A percentile compares a stretch with the other conserved stretches of the same genome.
phyloP scores from a whole-genome alignment of 2,329 filamentous ascomycete species.

The Venturia nashicola region DNA sequence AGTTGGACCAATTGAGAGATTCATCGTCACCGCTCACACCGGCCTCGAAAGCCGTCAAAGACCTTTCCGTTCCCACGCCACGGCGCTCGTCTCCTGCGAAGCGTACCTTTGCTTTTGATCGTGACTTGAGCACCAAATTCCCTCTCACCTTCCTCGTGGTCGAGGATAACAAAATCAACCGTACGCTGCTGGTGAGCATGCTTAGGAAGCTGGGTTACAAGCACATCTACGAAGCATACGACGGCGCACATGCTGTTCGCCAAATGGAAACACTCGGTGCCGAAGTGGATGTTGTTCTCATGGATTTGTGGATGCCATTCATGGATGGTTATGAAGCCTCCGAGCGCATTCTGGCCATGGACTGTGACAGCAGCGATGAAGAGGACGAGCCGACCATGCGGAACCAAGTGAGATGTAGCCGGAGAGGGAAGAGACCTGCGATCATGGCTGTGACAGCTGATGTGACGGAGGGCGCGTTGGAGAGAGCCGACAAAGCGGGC shows the following conservation, averaged over 20 bases:
- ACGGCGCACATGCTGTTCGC: constrained; percentile 55
- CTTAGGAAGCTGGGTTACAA: constrained; percentile 54
- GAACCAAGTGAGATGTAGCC: neutral
- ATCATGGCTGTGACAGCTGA: constrained; percentile 56
- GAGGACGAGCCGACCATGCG: constrained; percentile 15
- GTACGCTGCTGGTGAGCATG: constrained; percentile 54
- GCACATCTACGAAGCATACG: constrained; percentile 51
- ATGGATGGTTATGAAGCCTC: constrained; percentile 63
- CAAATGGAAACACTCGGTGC: constrained; percentile 37
- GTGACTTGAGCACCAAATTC: constrained; percentile 43
- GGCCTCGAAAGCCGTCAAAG: neutral
- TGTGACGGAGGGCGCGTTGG: constrained; percentile 50
- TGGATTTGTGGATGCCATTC: constrained; percentile 68
- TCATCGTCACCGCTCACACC: neutral
- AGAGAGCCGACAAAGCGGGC: constrained; percentile 46
- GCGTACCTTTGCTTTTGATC: constrained; percentile 32
- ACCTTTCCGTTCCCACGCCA: neutral
- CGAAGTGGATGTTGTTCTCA: constrained; percentile 50
- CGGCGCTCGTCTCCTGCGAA: constrained; percentile 13
- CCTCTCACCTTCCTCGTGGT: constrained; percentile 58
- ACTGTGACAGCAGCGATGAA: constrained; percentile 13
- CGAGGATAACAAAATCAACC: constrained; percentile 63
- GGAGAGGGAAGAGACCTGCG: constrained; percentile 21
- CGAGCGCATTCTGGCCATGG: constrained; percentile 45
- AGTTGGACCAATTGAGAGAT: neutral